These are phyloP conservation scores for Trametes gibbosa DNA, from an alignment of 768 basidiomycete genomes.

Conservation along the genomic window DNA sequence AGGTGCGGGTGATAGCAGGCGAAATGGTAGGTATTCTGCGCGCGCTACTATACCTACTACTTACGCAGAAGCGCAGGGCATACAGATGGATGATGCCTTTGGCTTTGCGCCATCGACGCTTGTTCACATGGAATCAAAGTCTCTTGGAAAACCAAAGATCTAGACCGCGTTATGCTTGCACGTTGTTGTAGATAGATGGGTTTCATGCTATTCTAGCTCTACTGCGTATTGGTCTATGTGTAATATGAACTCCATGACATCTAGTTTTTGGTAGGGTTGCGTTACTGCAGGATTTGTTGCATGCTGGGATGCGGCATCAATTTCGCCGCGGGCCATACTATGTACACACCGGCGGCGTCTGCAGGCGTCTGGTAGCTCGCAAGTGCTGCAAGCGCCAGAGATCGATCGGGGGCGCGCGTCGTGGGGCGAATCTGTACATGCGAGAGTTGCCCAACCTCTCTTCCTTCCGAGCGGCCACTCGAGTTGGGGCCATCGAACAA, in stretches of 20 bases:
- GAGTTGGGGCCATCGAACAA: background rate
- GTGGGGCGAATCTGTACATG: background rate
- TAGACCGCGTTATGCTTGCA: constrained; percentile 26
- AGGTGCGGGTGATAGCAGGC: constrained; percentile 83
- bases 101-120: constrained; percentile 86
- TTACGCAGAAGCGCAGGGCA: constrained; percentile 41
- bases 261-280: too few species aligned
- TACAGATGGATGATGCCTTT: constrained; percentile 70
- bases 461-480: background rate
- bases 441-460: constrained; percentile 1
- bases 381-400: constrained; percentile 2
- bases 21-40: constrained; percentile 57
- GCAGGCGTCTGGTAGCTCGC: background rate
- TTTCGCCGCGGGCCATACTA: too few species aligned
- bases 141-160: constrained; percentile 65
- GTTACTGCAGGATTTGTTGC: too few species aligned
- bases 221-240: background rate
- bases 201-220: background rate
- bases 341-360: background rate
- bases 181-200: background rate
- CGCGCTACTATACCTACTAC: too few species aligned
- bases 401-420: constrained; percentile 14
- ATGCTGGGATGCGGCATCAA: too few species aligned
- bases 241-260: background rate
- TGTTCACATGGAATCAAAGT: constrained; percentile 59